These are phyloP conservation scores for Fusarium begoniae DNA, from an alignment of 2,329 filamentous ascomycete species.

Conservation along the genomic window DNA sequence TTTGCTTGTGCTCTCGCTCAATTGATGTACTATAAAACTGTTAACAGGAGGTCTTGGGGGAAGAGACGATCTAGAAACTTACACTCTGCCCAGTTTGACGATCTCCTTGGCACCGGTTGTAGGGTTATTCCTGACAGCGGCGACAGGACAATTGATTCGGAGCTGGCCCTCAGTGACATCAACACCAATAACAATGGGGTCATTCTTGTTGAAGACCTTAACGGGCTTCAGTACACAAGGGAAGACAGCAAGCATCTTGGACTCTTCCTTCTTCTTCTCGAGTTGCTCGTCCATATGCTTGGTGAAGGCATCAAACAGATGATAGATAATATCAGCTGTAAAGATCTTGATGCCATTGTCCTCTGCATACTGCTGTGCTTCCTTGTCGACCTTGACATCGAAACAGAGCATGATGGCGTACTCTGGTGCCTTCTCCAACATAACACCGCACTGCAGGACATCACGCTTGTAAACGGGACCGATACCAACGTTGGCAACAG, in stretches of 20 bases:
- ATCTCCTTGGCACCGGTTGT: slow-evolving; percentile 85
- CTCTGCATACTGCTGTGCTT: slow-evolving; percentile 89
- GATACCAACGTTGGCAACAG: slow-evolving; percentile 96
- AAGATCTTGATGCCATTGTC: slow-evolving; percentile 98
- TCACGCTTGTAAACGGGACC: slow-evolving; percentile 98
- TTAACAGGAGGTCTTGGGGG: slow-evolving; percentile 45
- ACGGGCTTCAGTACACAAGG: slow-evolving; percentile 91
- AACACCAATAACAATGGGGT: slow-evolving; percentile 92
- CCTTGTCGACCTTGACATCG: slow-evolving; percentile 99
- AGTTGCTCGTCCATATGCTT: slow-evolving; percentile 89
- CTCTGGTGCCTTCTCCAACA: slow-evolving; percentile 95
- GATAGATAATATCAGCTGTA: slow-evolving; percentile 98
- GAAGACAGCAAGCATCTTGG: slow-evolving; percentile 95
- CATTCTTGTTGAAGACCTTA: slow-evolving; percentile 98
- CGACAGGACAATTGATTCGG: slow-evolving; percentile 87
- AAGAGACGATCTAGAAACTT: slow-evolving; percentile 56
- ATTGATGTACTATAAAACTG: slow-evolving; percentile 78
- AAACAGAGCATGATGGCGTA: slow-evolving; percentile 99
- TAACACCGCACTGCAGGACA: slow-evolving; percentile 92
- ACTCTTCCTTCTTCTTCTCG: slow-evolving; percentile 95
- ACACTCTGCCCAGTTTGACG: slow-evolving; percentile 90
- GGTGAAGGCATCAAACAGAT: slow-evolving; percentile 96
- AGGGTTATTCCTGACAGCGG: slow-evolving; percentile 83
- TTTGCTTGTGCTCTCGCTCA: slow-evolving; percentile 96
- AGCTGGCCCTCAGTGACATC: slow-evolving; percentile 94